These are phyloP conservation scores for Cerrena zonata DNA, from an alignment of 1,284 basidiomycete genomes.

Conservation along the genomic window DNA sequence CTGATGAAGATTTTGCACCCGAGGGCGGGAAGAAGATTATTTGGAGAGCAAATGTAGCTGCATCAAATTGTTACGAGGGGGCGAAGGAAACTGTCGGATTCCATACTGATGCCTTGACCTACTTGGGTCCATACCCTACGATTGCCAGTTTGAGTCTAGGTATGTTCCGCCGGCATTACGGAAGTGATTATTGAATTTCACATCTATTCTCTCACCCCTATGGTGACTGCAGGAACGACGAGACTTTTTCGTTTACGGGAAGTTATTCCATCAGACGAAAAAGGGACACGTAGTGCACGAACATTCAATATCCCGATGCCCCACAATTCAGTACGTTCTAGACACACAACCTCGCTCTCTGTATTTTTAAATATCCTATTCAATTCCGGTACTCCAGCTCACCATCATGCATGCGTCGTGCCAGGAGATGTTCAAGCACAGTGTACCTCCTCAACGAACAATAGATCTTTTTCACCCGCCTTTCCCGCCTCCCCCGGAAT, in stretches of 20 bases:
- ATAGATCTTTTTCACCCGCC: slow-evolving; percentile 74
- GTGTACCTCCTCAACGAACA: slow-evolving; percentile 68
- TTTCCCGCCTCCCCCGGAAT: slow-evolving; percentile 36
- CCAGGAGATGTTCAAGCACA: slow-evolving; percentile 86
- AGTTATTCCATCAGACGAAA: slow-evolving; percentile 57
- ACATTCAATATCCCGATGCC: slow-evolving; percentile 80
- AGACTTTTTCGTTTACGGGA: slow-evolving; percentile 76
- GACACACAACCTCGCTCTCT: not conserved
- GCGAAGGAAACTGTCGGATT: slow-evolving; percentile 79
- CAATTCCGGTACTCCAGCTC: slow-evolving; percentile 38
- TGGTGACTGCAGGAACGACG: slow-evolving; percentile 48
- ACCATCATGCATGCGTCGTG: slow-evolving; percentile 89
- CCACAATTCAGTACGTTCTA: slow-evolving; percentile 71
- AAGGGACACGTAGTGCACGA: slow-evolving; percentile 47
- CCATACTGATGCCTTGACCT: slow-evolving; percentile 74
- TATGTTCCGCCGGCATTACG: slow-evolving; percentile 23
- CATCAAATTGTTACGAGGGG: slow-evolving; percentile 86
- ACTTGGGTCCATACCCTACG: slow-evolving; percentile 86
- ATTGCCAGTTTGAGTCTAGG: slow-evolving; percentile 93
- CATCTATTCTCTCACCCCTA: slow-evolving; percentile 3
- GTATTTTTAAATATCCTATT: slow-evolving; percentile 4
- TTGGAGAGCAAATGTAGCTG: slow-evolving; percentile 89
- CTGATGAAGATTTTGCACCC: slow-evolving; percentile 21
- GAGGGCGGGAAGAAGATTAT: slow-evolving; percentile 29
- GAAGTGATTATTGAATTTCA: not conserved